Evolutionary conservation across 176 grass and related monocot genomes (phyloP).

Genomic region (Carex pumila): DNA sequence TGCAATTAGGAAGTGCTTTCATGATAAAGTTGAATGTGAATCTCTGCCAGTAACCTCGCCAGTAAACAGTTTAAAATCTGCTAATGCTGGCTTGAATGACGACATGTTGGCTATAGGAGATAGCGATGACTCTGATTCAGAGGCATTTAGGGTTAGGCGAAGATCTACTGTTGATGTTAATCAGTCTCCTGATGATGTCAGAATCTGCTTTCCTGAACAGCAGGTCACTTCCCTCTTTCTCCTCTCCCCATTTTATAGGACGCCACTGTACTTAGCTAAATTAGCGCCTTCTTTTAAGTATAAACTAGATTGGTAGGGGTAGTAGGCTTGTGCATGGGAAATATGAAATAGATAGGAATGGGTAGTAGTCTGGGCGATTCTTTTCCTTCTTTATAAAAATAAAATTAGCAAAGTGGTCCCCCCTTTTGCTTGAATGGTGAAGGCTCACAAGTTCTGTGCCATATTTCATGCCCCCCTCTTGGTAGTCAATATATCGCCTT

Average conservation of each 20-base stretch:
- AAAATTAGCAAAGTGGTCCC: too few relatives aligned
- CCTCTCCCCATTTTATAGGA: background rate
- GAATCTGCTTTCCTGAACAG: conserved; percentile 34
- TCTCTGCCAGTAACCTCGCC: conserved; percentile 12
- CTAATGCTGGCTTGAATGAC: conserved; percentile 29
- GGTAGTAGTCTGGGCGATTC: background rate
- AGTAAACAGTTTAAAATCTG: conserved; percentile 16
- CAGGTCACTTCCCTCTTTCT: conserved; percentile 38
- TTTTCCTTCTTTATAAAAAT: background rate
- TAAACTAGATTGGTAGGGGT: background rate
- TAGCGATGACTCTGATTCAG: conserved; percentile 75
- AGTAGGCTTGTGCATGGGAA: background rate
- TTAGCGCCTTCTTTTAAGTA: background rate
- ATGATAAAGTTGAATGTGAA: conserved; percentile 21
- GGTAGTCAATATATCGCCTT: background rate
- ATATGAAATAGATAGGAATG: background rate
- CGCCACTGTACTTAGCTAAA: background rate
- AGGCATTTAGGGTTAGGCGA: conserved; percentile 82
- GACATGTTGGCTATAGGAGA: conserved; percentile 35
- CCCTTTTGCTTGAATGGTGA: background rate
- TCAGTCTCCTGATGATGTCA: conserved; percentile 23
- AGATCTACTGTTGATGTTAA: conserved; percentile 37
- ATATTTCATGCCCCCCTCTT: background rate
- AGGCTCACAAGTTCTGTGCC: background rate
- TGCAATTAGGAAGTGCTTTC: conserved; percentile 3